Evolutionary conservation across 345 rosid species (phyloP), one percentile per base, ranked within the genome.

Genomic region (Orychophragmus violaceus): DNA sequence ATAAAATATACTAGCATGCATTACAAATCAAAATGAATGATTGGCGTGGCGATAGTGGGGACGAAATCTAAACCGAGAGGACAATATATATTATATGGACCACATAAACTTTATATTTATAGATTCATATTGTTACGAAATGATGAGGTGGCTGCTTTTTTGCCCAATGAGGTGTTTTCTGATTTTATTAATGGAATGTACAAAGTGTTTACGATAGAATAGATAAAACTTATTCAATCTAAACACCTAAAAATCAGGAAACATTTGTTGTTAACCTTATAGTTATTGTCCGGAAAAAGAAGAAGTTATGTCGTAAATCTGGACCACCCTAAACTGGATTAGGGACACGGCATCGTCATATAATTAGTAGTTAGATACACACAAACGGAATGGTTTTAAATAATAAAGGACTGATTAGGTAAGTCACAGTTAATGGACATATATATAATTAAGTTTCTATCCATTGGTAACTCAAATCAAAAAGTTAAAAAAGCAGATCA

Each of bases 1-100:
- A n/a, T n/a, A n/a, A n/a, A n/a, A n/a, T n/a, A n/a, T n/a, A n/a
- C n/a, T n/a, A n/a, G 22, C 22, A 18, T 44, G 42, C 35, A 45
- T 56, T 14, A n/a, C n/a, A n/a, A n/a, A n/a, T n/a, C n/a, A n/a
- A 44, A 67, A 57, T 68, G 72, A 68, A 68, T 58, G 72, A 58
- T 58, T 58, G 72, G 65, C 49, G 39, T 68, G 57, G 28, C 49
- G 65, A 58, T 58, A 68, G 49, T 58, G 49, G 28, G 28, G 50
- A 68, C 49, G 50, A 46, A 8, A 46, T 32, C 36, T 44, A 22
- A 23, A 32, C 45, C 6, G 2, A 44, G 13, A 54, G 19, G 41
- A 39, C 28, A 58, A n/a, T n/a, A n/a, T n/a, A n/a, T n/a, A n/a
- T n/a, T 30, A 30, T 30, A 30, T 59, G 73, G 59, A 49, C 73